Conservation (phyloP, 2,329 filamentous ascomycete species). For the Colletotrichum limetticola region DNA sequence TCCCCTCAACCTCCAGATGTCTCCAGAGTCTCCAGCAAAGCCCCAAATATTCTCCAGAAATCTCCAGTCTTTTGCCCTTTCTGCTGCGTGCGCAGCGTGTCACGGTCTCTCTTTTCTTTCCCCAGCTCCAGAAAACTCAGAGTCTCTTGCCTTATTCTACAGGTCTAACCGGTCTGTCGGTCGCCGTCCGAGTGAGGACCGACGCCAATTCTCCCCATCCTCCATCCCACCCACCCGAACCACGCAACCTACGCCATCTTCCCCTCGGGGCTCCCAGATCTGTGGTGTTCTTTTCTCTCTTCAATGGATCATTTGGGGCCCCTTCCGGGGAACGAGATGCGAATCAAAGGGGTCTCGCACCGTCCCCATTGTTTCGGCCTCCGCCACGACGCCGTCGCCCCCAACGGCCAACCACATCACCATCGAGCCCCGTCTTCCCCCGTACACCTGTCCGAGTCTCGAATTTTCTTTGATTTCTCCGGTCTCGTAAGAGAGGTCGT, state of each 20-base stretch:
- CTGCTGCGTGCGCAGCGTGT: not conserved
- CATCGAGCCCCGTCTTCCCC: not conserved
- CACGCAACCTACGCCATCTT: not conserved
- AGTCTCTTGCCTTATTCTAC: slow-evolving; percentile 20
- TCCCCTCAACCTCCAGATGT: slow-evolving; percentile 5
- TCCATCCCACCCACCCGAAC: not conserved
- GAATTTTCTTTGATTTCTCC: not conserved
- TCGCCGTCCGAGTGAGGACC: slow-evolving; percentile 21
- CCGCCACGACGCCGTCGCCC: not conserved
- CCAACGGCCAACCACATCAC: slow-evolving; percentile 13
- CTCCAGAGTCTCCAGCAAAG: slow-evolving; percentile 22
- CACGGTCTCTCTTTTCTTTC: no score
- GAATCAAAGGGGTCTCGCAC: not conserved
- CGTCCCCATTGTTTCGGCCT: slow-evolving; percentile 19
- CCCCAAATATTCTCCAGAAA: slow-evolving; percentile 33
- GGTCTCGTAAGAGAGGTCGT: not conserved
- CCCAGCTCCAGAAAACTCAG: not conserved
- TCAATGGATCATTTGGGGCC: slow-evolving; percentile 14
- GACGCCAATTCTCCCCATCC: slow-evolving; percentile 2
- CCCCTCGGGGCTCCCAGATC: slow-evolving; percentile 29
- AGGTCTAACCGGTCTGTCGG: slow-evolving; percentile 29
- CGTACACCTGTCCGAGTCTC: not conserved
- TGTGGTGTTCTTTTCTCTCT: not conserved
- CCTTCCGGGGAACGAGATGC: slow-evolving; percentile 9
- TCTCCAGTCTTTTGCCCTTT: slow-evolving; percentile 15